These are phyloP conservation scores for Aspergillus pseudoglaucus DNA, from an alignment of 2,329 filamentous ascomycete species.

Conservation along the genomic window DNA sequence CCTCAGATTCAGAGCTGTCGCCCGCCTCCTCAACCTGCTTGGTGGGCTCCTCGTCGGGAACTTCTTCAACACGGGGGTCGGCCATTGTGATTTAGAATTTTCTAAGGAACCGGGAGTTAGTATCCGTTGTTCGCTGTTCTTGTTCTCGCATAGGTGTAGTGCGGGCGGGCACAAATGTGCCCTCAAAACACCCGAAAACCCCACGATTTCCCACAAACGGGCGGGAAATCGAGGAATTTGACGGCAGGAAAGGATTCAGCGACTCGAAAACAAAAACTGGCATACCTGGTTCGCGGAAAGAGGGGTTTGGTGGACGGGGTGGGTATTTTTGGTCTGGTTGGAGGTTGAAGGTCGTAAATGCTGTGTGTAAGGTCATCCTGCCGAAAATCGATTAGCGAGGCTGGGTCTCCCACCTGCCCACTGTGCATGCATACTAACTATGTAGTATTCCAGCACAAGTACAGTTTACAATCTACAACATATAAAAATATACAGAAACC, in stretches of 20 bases:
- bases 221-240: conserved; percentile 18
- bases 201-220: conserved; percentile 20
- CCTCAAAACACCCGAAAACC: conserved; percentile 1
- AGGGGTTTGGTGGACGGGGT: conserved; percentile 28
- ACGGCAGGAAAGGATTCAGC: conserved; percentile 13
- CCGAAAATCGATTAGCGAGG: conserved; percentile 41
- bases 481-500: neutral
- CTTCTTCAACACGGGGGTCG: conserved; percentile 95
- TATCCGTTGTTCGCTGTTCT: conserved; percentile 7
- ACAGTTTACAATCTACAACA: too few species aligned
- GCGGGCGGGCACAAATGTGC: conserved; percentile 11
- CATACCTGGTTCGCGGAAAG: conserved; percentile 31
- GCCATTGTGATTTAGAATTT: conserved; percentile 57
- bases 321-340: conserved; percentile 32
- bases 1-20: conserved; percentile 46
- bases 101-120: conserved; percentile 18
- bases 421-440: conserved; percentile 14
- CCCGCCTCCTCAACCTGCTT: conserved; percentile 70
- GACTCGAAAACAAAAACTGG: conserved; percentile 16
- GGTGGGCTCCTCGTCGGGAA: conserved; percentile 79
- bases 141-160: conserved; percentile 4
- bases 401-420: conserved; percentile 27
- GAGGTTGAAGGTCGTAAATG: conserved; percentile 29
- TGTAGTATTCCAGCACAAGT: neutral
- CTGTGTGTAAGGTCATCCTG: conserved; percentile 35